phyloP scores from a whole-genome alignment of 768 basidiomycete genomes.

The Lentinula raphanica region DNA sequence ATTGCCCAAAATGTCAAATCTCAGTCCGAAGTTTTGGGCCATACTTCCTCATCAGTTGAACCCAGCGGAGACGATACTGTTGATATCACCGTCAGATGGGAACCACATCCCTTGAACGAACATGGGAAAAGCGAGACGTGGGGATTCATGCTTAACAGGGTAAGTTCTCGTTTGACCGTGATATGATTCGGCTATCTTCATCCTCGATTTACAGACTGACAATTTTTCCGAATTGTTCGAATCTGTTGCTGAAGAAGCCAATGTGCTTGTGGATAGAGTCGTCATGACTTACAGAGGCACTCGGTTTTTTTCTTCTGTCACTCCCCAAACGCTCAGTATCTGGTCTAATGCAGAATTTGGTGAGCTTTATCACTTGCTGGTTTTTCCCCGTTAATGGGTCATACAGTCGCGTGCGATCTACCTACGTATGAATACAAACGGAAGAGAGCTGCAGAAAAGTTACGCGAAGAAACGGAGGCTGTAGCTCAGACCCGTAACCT shows the following conservation, averaged over 20 bases:
- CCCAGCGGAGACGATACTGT: conserved; percentile 34
- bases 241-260: conserved; percentile 56
- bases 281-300: conserved; percentile 57
- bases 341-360: conserved; percentile 68
- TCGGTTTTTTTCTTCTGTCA: conserved; percentile 65
- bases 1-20: conserved; percentile 37
- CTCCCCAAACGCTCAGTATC: conserved; percentile 58
- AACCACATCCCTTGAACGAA: conserved; percentile 53
- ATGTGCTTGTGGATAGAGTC: conserved; percentile 44
- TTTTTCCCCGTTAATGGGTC: neutral
- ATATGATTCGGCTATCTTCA: neutral
- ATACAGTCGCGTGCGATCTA: conserved; percentile 61
- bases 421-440: conserved; percentile 61
- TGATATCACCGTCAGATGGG: conserved; percentile 56
- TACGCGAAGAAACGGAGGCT: conserved; percentile 8
- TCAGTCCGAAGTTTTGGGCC: conserved; percentile 13
- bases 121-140: conserved; percentile 35
- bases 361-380: conserved; percentile 22
- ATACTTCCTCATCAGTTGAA: conserved; percentile 3
- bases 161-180: conserved; percentile 23
- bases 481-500: neutral
- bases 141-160: conserved; percentile 56
- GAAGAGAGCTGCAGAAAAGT: conserved; percentile 17
- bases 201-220: conserved; percentile 44
- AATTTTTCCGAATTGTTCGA: conserved; percentile 63